Percentiles rank a stretch among this genome's conserved stretches.
Evolutionary conservation across 148 eudicot genomes (phyloP).

Genomic region (Rhododendron griersonianum): DNA sequence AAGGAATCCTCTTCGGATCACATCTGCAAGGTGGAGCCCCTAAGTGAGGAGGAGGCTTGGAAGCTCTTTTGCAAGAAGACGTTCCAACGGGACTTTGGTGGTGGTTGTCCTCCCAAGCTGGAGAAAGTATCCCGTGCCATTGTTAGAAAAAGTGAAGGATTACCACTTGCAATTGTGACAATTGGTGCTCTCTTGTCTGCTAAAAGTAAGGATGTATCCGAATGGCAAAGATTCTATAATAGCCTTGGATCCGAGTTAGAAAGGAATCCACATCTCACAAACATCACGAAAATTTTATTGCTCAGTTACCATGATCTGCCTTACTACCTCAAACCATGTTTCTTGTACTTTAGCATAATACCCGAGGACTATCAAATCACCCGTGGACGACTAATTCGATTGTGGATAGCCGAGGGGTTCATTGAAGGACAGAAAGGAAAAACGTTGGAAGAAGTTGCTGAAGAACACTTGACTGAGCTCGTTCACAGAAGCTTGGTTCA

Average conservation of each 20-base stretch:
- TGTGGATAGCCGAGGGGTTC: slow-evolving; percentile 9
- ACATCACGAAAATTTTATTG: neutral
- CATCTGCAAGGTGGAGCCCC: neutral
- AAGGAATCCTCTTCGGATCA: neutral
- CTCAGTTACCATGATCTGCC: neutral
- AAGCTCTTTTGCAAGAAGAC: neutral
- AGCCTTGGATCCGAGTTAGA: neutral
- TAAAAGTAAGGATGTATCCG: neutral
- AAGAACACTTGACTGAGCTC: slow-evolving; percentile 3
- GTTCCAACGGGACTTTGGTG: neutral
- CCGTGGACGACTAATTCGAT: neutral
- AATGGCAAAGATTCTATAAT: neutral
- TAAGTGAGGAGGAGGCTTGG: neutral
- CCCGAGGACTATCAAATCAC: slow-evolving; percentile 1
- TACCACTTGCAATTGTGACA: slow-evolving; percentile 4
- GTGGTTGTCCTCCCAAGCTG: neutral
- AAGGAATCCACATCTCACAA: neutral
- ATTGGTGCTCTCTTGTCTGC: neutral
- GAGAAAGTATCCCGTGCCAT: neutral
- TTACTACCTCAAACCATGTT: neutral
- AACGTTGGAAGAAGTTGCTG: slow-evolving; percentile 8
- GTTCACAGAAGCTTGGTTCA: neutral
- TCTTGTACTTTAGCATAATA: neutral
- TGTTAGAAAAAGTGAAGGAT: neutral
- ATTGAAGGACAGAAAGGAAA: neutral